Conservation (phyloP, 2,329 filamentous ascomycete species). For the Calonectria hawksworthii region DNA sequence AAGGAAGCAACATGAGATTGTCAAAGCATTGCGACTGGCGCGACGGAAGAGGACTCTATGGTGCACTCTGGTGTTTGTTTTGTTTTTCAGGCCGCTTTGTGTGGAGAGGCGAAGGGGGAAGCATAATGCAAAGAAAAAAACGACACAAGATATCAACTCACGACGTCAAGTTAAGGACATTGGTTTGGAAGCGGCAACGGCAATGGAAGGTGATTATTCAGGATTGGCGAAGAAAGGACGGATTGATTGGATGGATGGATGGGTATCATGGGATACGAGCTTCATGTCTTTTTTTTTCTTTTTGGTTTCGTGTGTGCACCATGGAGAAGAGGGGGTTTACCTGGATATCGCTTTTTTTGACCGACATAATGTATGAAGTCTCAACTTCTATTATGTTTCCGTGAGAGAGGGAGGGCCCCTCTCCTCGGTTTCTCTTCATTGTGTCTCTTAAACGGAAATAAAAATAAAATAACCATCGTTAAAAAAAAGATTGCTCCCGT, state of each 20-base stretch:
- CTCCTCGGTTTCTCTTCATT: conserved; percentile 14
- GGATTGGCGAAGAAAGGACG: conserved; percentile 37
- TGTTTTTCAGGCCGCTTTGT: conserved; percentile 38
- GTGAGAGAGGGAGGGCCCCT: conserved; percentile 12
- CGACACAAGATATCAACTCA: conserved; percentile 35
- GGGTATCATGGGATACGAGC: conserved; percentile 27
- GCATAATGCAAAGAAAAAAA: conserved; percentile 35
- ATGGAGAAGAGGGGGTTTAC: conserved; percentile 25
- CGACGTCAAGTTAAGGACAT: conserved; percentile 33
- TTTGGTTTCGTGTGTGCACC: conserved; percentile 9
- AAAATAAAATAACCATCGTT: not conserved
- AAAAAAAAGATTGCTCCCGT: not conserved
- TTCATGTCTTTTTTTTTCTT: conserved; percentile 24
- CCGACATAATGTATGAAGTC: conserved; percentile 40
- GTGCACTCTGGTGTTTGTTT: conserved; percentile 36
- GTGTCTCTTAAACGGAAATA: not conserved
- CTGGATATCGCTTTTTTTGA: conserved; percentile 45
- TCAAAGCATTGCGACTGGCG: conserved; percentile 45
- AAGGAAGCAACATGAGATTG: conserved; percentile 24
- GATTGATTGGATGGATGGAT: conserved; percentile 2
- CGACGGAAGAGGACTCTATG: conserved; percentile 36
- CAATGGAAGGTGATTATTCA: conserved; percentile 32
- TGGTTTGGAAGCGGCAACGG: conserved; percentile 7
- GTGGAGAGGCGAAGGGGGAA: conserved; percentile 32
- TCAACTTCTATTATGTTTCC: conserved; percentile 36